Percentiles rank a stretch among this genome's conserved stretches.
phyloP scores from a whole-genome alignment of 1,284 basidiomycete species.

The Peniophora sp. region DNA sequence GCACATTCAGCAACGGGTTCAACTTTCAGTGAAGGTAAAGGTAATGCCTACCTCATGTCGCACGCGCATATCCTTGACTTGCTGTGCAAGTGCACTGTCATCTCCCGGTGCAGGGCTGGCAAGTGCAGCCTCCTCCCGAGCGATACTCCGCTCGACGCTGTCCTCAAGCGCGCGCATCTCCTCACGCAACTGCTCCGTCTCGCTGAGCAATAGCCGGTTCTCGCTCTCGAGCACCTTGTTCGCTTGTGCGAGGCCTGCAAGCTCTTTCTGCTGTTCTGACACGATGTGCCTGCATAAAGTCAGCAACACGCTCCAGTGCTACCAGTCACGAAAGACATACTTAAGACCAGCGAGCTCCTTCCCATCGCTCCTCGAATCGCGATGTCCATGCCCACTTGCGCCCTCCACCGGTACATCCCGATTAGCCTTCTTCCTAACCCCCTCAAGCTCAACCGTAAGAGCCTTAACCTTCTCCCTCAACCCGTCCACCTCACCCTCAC shows the following conservation, averaged over 20 bases:
- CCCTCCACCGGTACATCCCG: constrained; percentile 39
- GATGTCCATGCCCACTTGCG: not conserved
- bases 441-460: constrained; percentile 41
- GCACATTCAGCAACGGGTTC: constrained; percentile 1
- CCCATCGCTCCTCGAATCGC: not conserved
- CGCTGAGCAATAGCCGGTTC: constrained; percentile 65
- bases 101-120: constrained; percentile 21
- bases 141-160: constrained; percentile 59
- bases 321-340: constrained; percentile 29
- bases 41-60: constrained; percentile 47
- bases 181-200: constrained; percentile 71
- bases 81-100: constrained; percentile 29
- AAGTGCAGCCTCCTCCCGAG: constrained; percentile 25
- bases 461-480: constrained; percentile 42
- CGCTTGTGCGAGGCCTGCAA: constrained; percentile 49
- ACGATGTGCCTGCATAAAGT: constrained; percentile 64
- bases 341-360: constrained; percentile 75
- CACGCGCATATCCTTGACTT: constrained; percentile 39
- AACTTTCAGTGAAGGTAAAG: constrained; percentile 2
- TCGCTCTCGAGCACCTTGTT: constrained; percentile 72
- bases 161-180: constrained; percentile 58
- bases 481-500: constrained; percentile 30
- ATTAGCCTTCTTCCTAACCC: constrained; percentile 45
- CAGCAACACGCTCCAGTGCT: constrained; percentile 1
- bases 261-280: constrained; percentile 82